A percentile compares a stretch with the other conserved stretches of the same genome.
Conservation (phyloP, 208 protist genomes). For the Vickermania ingenoplastis region DNA sequence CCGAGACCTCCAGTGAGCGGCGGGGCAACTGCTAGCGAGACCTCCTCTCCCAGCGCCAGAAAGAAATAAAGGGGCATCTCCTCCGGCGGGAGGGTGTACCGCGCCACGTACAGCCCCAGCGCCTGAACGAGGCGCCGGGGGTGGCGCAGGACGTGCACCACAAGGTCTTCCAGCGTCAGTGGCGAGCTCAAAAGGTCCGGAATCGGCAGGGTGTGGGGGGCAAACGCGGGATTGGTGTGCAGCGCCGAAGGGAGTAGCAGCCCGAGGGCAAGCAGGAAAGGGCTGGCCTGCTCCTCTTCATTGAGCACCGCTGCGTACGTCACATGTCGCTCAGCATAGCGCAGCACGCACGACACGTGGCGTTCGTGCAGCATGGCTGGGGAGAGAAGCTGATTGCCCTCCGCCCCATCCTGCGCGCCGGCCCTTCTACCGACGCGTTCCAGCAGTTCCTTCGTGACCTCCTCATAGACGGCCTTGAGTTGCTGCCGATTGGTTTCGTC, state of each 20-base stretch:
- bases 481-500: not conserved
- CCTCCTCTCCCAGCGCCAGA: conserved; percentile 48
- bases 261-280: conserved; percentile 60
- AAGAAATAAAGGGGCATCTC: conserved; percentile 56
- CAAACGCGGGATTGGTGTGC: too few species aligned
- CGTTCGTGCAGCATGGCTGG: conserved; percentile 36
- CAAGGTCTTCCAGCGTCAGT: conserved; percentile 44
- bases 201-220: conserved; percentile 9
- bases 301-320: conserved; percentile 65
- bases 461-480: conserved; percentile 1
- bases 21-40: conserved; percentile 30
- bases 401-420: not conserved
- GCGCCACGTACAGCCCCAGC: conserved; percentile 55
- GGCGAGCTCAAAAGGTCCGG: not conserved
- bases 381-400: conserved; percentile 20
- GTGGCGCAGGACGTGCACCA: conserved; percentile 51
- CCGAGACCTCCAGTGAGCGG: too few species aligned
- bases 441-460: conserved; percentile 11
- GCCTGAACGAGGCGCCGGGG: conserved; percentile 59
- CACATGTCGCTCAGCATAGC: conserved; percentile 59
- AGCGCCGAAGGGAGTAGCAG: too few species aligned
- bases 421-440: conserved; percentile 8
- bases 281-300: conserved; percentile 57
- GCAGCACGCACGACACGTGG: conserved; percentile 41
- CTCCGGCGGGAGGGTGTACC: conserved; percentile 62